Base-by-base conservation (phyloP, 2,329 filamentous ascomycete species). In the Trichoderma oligosporum region DNA sequence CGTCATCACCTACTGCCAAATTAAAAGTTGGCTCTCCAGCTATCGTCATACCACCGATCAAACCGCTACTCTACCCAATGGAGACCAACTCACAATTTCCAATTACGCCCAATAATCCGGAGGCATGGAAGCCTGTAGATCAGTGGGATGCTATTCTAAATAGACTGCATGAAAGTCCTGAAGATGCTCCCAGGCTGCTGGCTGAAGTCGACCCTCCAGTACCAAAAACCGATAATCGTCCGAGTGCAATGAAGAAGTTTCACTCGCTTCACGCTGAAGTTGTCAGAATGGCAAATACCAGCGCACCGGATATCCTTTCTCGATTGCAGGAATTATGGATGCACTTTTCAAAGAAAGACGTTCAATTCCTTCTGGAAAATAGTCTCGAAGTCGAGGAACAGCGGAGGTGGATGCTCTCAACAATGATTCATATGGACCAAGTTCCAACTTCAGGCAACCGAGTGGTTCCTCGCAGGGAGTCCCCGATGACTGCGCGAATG, bases 361-460 rank as follows among this genome's bases (percentile, higher is more conserved):
- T 33, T 11, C 8, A 29, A 9, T 47, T 47, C 18, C 48, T 57
- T 9, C 16, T 57, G 14, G 42, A 16, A 3, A 22, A 48, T 14
- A 49, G 49, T 14, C 27, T 33, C 3, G 31, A 39, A 8, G 36
- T 38, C 9, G 42, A 52, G 9, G 56, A 65, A 25, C 59, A 59
- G 9, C 58, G 55, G 36, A 61, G 61, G 22, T 86, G 83, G 83
- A 79, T 90, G 72, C 73, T 86, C 31, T 83, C 79, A 25, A 77
- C 77, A 1, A 70, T 88, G 52, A 76, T 78, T 60, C 74, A 72
- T 61, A 73, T 76, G 64, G 76, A 74, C 35, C 74, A 75, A 29
- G 56, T 59, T 7, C 57, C 66, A 11, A 45, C 64, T 8, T 61
- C 65, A 7, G 57, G 61, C 0, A 48, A 42, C 4, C 36, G 12